A percentile compares a stretch with the other conserved stretches of the same genome.
phyloP scores from a whole-genome alignment of 768 basidiomycete species.

The Lepiota brunneoincarnata region DNA sequence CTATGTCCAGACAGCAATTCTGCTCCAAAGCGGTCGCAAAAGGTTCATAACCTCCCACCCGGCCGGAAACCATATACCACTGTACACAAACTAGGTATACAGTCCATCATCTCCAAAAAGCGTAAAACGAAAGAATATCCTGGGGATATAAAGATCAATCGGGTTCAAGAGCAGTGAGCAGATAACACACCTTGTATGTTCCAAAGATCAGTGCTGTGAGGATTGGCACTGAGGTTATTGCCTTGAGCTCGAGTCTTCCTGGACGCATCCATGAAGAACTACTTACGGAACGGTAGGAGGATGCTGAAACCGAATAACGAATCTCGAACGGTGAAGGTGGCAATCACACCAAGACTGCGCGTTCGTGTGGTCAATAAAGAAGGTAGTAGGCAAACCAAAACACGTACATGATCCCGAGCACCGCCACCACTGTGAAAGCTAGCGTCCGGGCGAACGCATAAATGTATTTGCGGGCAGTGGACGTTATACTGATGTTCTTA shows the following conservation, averaged over 20 bases:
- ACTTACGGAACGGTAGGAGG: slow-evolving; percentile 4
- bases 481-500: slow-evolving; percentile 4
- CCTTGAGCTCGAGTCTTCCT: not conserved
- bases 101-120: not conserved
- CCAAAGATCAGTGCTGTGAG: slow-evolving; percentile 6
- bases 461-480: slow-evolving; percentile 7
- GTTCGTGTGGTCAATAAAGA: not conserved
- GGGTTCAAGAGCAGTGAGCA: not conserved
- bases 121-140: slow-evolving; percentile 11
- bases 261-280: not conserved
- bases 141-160: not conserved
- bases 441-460: slow-evolving; percentile 4
- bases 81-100: not conserved
- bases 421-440: not conserved
- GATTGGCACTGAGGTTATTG: not conserved
- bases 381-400: not conserved
- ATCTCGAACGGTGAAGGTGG: not conserved
- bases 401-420: slow-evolving; percentile 1
- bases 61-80: not conserved
- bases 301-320: not conserved
- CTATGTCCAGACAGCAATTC: too few species aligned
- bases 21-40: too few species aligned
- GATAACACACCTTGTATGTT: slow-evolving; percentile 5
- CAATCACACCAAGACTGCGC: not conserved
- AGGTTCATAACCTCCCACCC: too few species aligned